Evolutionary conservation across 2,329 filamentous ascomycete genomes (phyloP).

Genomic region (Diplodia sapinea): DNA sequence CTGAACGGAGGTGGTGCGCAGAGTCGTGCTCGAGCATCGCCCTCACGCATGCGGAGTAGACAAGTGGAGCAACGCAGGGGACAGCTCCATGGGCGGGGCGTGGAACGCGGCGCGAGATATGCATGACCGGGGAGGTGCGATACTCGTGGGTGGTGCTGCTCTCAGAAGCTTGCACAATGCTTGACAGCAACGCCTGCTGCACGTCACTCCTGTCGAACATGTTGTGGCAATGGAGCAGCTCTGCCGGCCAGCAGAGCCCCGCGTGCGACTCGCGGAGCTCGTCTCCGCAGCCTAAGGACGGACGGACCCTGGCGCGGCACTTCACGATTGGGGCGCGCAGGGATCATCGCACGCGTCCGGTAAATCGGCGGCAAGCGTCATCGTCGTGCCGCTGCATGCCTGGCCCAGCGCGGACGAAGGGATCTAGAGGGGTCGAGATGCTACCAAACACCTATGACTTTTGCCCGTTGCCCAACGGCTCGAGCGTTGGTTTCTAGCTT

Average conservation of each 20-base stretch:
- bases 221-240: not conserved
- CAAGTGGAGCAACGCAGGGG: constrained; percentile 27
- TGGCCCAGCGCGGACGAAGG: constrained; percentile 27
- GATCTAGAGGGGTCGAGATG: constrained; percentile 30
- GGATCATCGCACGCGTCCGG: constrained; percentile 8
- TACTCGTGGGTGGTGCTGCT: not conserved
- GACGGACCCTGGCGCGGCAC: constrained; percentile 24
- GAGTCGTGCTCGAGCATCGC: constrained; percentile 6
- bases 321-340: not conserved
- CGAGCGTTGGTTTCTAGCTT: constrained; percentile 6
- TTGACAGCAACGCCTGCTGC: not conserved
- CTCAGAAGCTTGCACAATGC: constrained; percentile 2
- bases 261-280: not conserved
- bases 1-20: not conserved
- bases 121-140: constrained; percentile 1
- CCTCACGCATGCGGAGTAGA: constrained; percentile 20
- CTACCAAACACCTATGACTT: constrained; percentile 22
- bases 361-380: constrained; percentile 27
- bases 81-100: constrained; percentile 19
- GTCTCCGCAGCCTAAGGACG: not conserved
- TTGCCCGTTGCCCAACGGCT: constrained; percentile 15
- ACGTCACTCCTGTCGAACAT: not conserved
- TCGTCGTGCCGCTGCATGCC: constrained; percentile 21
- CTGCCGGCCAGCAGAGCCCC: not conserved
- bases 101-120: constrained; percentile 14